Conservation (phyloP, 1,139 yeast species). For the Magnusiomyces tetraspermus region DNA sequence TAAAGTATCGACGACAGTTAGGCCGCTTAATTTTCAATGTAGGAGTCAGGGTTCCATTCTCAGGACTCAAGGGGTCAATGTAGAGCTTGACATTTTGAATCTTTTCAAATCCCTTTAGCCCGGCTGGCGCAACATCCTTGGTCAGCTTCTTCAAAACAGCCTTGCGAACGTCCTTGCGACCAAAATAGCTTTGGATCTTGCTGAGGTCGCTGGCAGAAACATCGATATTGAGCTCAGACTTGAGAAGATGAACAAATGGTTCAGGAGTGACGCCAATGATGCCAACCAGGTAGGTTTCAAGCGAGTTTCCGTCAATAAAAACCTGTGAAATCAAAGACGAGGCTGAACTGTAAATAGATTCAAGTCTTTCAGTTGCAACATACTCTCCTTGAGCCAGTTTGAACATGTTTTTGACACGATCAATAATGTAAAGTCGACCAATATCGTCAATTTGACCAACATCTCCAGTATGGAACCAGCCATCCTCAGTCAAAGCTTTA, state of each 20-base stretch:
- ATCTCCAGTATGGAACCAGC: slow-evolving; percentile 76
- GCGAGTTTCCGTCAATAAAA: slow-evolving; percentile 62
- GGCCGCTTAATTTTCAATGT: slow-evolving; percentile 65
- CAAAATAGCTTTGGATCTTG: slow-evolving; percentile 25
- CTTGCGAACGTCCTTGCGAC: slow-evolving; percentile 28
- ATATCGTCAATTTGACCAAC: slow-evolving; percentile 47
- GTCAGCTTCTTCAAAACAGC: slow-evolving; percentile 30
- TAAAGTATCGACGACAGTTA: slow-evolving; percentile 46
- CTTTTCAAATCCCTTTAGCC: slow-evolving; percentile 48
- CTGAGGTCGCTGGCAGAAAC: slow-evolving; percentile 25
- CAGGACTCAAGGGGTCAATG: slow-evolving; percentile 58
- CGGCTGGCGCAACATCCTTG: slow-evolving; percentile 24
- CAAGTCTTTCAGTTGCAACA: slow-evolving; percentile 70
- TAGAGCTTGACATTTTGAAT: slow-evolving; percentile 51
- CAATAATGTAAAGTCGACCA: slow-evolving; percentile 56
- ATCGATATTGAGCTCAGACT: slow-evolving; percentile 20
- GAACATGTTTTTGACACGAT: slow-evolving; percentile 73
- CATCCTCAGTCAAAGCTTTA: slow-evolving; percentile 49
- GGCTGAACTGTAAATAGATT: slow-evolving; percentile 49
- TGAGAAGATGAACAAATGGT: slow-evolving; percentile 26
- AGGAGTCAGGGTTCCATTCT: slow-evolving; percentile 60
- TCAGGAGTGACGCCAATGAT: slow-evolving; percentile 52
- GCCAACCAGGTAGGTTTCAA: slow-evolving; percentile 51
- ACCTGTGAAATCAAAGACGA: slow-evolving; percentile 47
- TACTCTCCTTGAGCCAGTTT: slow-evolving; percentile 77